These are phyloP conservation scores for Gnaphalium uliginosum DNA, from an alignment of 129 eudicot genomes.

Conservation along the genomic window DNA sequence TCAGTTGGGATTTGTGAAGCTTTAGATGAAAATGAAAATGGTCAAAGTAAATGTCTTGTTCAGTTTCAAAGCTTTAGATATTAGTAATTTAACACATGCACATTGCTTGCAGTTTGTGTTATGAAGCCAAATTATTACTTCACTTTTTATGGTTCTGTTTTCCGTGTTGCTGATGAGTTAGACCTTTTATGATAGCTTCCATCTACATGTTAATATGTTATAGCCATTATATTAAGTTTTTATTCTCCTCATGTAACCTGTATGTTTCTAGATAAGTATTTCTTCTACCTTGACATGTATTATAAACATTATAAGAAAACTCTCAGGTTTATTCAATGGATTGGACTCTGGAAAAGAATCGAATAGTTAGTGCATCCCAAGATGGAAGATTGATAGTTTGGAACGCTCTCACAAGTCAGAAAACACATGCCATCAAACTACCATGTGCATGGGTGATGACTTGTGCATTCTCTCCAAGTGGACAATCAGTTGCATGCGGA, in stretches of 20 bases:
- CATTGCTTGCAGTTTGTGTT: conserved; percentile 13
- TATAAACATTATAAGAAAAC: not conserved
- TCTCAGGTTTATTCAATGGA: conserved; percentile 88
- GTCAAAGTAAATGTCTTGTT: not conserved
- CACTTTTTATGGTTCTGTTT: not conserved
- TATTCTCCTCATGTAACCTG: not conserved
- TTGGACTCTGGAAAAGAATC: conserved; percentile 91
- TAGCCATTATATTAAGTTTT: not conserved
- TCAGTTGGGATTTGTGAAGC: no score
- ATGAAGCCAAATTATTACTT: not conserved
- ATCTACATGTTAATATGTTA: not conserved
- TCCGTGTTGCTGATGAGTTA: not conserved
- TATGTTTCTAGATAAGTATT: not conserved
- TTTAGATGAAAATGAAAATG: not conserved
- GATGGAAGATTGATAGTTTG: conserved; percentile 95
- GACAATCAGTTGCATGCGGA: conserved; percentile 97
- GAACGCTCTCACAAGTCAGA: conserved; percentile 98
- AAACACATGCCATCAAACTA: conserved; percentile 85
- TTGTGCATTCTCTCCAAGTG: conserved; percentile 92
- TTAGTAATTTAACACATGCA: not conserved
- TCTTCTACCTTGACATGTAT: not conserved
- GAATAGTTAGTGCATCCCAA: conserved; percentile 95
- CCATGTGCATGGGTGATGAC: conserved; percentile 99
- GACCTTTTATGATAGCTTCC: not conserved
- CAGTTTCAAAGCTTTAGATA: not conserved